Evolutionary conservation across 768 basidiomycete genomes (phyloP), one percentile per base, ranked within the genome.

Genomic region (Termitomyces sp.): DNA sequence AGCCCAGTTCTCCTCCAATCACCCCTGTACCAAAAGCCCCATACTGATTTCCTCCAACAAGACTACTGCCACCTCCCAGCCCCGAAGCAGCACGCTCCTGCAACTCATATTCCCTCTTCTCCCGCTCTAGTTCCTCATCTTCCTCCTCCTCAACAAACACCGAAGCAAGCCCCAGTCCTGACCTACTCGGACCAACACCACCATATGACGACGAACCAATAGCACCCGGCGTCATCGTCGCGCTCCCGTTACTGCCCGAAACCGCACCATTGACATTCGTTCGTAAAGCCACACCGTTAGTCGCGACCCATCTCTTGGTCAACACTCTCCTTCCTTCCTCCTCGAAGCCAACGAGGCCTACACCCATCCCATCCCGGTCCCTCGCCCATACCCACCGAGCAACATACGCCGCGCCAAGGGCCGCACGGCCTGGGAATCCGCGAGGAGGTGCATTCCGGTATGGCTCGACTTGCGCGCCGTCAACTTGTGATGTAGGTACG

Each of bases 371-470:
- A 67, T 61, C 89, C 86, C 59, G 83, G 79, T 38, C 88, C 22
- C 59, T 50, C 29, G 59, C 84, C 90, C 89, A 93, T 40, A 89
- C 85, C 91, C 91, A 94, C 7, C 91, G 78, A 27, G 90, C 91
- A 39, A 89, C 72, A 63, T 90, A 93, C 1, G 91, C 88, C 0
- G 82, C 80, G 0, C 91, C 91, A 3, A 93, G 72, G 0, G 87
- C 77, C 1, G 83, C 86, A 12, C 90, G 80, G 13, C 82, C 81
- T 0, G 88, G 85, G 68, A 81, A 89, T 13, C 88, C 86, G 22
- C 65, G 60, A 0, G 84, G 85, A 7, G 89, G 90, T 0, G 88
- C 83, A 60, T 90, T 90, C 23, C 89, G 80, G 61, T 90, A 89
- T 12, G 84, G 79, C 15, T 82, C 77, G 16, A 83, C 69, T 64